These are phyloP conservation scores for Mycocentrospora acerina DNA, from an alignment of 2,329 filamentous ascomycete genomes.

Conservation along the genomic window DNA sequence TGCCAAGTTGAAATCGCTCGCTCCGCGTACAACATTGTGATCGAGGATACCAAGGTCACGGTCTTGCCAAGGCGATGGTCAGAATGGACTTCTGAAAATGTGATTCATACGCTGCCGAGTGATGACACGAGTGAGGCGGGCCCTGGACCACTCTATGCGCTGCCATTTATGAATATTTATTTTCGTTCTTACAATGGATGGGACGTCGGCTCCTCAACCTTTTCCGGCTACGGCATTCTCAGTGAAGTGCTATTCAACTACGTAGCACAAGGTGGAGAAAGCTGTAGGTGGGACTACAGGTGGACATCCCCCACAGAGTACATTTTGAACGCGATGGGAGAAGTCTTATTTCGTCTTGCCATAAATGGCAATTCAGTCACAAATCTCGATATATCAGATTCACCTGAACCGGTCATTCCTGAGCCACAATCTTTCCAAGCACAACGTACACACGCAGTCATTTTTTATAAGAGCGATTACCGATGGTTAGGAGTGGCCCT, in stretches of 20 bases:
- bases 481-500: slow-evolving; percentile 3
- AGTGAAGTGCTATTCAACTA: slow-evolving; percentile 2
- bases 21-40: not conserved
- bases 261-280: not conserved
- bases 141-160: slow-evolving; percentile 1
- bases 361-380: slow-evolving; percentile 3
- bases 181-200: slow-evolving; percentile 3
- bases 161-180: slow-evolving; percentile 1
- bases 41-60: not conserved
- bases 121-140: not conserved
- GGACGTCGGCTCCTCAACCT: slow-evolving; percentile 1
- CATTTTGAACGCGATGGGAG: slow-evolving; percentile 3
- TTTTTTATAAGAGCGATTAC: slow-evolving; percentile 7
- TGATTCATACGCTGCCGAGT: not conserved
- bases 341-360: slow-evolving; percentile 2
- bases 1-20: slow-evolving; percentile 2
- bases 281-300: slow-evolving; percentile 1
- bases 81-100: slow-evolving; percentile 4
- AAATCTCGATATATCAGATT: slow-evolving; percentile 1
- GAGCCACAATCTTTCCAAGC: slow-evolving; percentile 2
- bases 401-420: not conserved
- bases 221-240: slow-evolving; percentile 2
- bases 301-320: slow-evolving; percentile 2
- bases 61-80: not conserved
- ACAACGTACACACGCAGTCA: slow-evolving; percentile 3